Evolutionary conservation across 306 rosid species (phyloP), one percentile per base, ranked within the genome.

Genomic region (Fragaria iinumae): DNA sequence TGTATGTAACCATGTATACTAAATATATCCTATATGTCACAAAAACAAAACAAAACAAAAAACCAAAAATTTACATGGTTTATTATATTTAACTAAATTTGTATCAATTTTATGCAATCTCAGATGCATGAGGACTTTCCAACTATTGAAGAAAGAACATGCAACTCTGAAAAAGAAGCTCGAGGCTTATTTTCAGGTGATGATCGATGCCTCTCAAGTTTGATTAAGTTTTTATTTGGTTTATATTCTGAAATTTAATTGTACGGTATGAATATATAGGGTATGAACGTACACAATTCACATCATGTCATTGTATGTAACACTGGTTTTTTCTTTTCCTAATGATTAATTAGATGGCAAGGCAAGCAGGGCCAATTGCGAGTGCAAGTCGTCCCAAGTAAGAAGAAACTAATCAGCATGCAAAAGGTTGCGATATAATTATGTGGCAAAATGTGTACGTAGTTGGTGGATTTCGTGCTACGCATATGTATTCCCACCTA

Each of bases 161-260:
- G 80, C 86, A 74, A 56, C 86, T 47, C 91, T 93, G 63, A 91
- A 83, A 76, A 93, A 87, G 89, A 93, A 89, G 76, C 97, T 93
- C 78, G 98, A 91, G 77, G 89, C 98, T 72, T 93, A 91, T 84
- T 93, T 93, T 82, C 97, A 91, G 93, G 98, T 91, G 76, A 69
- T 60, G 8, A 23, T 11, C 17, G 16, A 60, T 4, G 38, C 1
- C 16, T 57, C 14, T 56, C 32, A 56, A n/a, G 18, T 59, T 12
- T 11, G 11, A 6, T 9, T 41, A 41, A 41, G 10, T 57, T 6
- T n/a, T 23, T 10, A 8, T 23, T 57, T 59, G 66, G 36, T 25
- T 5, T 59, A 59, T 53, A 6, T 20, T 53, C 11, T 53, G 4
- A 18, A 53, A 20, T 18, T 53, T 53, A 53, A 2, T 53, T 18